Percentiles rank a stretch among this genome's conserved stretches.
phyloP scores from a whole-genome alignment of 1,284 basidiomycete species.

The Cryptococcus amylolentus region DNA sequence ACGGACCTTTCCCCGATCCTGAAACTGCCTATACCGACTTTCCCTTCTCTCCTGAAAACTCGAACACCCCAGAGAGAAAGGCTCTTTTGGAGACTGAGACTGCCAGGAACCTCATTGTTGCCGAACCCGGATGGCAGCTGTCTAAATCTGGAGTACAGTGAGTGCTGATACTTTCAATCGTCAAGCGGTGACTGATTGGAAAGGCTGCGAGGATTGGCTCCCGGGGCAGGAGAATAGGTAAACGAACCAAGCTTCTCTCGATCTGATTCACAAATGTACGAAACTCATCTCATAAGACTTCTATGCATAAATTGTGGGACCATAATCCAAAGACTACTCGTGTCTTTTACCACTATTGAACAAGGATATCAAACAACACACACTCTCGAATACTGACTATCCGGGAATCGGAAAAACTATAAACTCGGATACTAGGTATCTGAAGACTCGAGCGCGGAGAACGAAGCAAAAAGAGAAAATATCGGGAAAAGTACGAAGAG shows the following conservation, averaged over 20 bases:
- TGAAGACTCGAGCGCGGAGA: too few species aligned
- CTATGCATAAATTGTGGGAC: neutral
- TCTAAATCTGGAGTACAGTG: neutral
- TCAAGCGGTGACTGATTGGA: too few species aligned
- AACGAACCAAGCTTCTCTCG: too few species aligned
- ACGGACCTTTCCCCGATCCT: conserved; percentile 38
- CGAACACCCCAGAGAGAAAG: neutral
- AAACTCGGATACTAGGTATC: too few species aligned
- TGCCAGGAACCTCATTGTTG: neutral
- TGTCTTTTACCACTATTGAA: too few species aligned
- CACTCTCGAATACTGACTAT: too few species aligned
- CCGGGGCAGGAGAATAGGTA: too few species aligned
- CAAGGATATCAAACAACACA: too few species aligned
- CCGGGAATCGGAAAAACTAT: too few species aligned
- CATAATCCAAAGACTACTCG: neutral
- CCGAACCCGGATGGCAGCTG: neutral
- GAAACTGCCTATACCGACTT: conserved; percentile 37
- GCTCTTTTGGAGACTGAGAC: neutral
- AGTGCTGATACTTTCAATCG: neutral
- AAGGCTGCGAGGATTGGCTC: too few species aligned
- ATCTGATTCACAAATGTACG: too few species aligned
- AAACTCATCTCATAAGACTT: neutral
- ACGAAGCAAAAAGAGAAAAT: neutral
- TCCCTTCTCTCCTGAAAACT: neutral
- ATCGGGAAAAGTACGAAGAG: neutral